These are phyloP conservation scores for Calonectria crousiana DNA, from an alignment of 2,329 filamentous ascomycete genomes.

Conservation along the genomic window DNA sequence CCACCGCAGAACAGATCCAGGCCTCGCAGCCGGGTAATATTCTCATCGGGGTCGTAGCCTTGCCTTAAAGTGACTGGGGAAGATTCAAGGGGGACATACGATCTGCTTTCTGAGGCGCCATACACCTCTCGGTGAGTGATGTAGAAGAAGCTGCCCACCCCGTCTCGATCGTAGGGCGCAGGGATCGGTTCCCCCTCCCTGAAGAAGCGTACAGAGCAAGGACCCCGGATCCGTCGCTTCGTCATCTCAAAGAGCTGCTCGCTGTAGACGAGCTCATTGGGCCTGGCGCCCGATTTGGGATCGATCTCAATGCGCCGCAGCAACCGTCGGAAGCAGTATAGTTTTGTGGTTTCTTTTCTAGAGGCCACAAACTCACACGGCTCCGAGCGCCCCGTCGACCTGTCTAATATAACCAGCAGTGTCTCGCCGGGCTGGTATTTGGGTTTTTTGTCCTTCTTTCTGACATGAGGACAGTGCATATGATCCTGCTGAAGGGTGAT, in stretches of 20 bases:
- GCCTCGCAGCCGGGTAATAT: conserved; percentile 62
- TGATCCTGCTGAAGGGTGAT: conserved; percentile 68
- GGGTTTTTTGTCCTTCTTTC: conserved; percentile 26
- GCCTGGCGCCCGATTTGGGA: conserved; percentile 45
- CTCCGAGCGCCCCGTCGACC: conserved; percentile 59
- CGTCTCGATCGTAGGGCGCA: conserved; percentile 73
- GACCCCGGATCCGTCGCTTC: conserved; percentile 59
- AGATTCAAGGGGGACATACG: conserved; percentile 51
- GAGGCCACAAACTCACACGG: conserved; percentile 68
- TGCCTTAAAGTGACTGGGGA: conserved; percentile 59
- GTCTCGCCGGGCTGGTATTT: conserved; percentile 68
- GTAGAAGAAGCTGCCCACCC: conserved; percentile 75
- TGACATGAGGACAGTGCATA: conserved; percentile 62
- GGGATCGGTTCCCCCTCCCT: conserved; percentile 59
- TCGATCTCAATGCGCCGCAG: conserved; percentile 61
- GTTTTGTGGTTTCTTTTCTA: conserved; percentile 31
- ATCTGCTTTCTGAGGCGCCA: not conserved
- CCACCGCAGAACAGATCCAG: conserved; percentile 84
- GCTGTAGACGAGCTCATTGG: conserved; percentile 73
- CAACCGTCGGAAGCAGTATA: conserved; percentile 63
- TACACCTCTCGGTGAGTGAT: conserved; percentile 58
- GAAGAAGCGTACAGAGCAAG: conserved; percentile 72
- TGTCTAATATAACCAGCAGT: conserved; percentile 59
- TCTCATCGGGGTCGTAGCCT: conserved; percentile 63
- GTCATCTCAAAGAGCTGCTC: conserved; percentile 55